A percentile compares a stretch with the other conserved stretches of the same genome.
phyloP scores from a whole-genome alignment of 805 yeast genomes.

The Myxozyma geophila region DNA sequence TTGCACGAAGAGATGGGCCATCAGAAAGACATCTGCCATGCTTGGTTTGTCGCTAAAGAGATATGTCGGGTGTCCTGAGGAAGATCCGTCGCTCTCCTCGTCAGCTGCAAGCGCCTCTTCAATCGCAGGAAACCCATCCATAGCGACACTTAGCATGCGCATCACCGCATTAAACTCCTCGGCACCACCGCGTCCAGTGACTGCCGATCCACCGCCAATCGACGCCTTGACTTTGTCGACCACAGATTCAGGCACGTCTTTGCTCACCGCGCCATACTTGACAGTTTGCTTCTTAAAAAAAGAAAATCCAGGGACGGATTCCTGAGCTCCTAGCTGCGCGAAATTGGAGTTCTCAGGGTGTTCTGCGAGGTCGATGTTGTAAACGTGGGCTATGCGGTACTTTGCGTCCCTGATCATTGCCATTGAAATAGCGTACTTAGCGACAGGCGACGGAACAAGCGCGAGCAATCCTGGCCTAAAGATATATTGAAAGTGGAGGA shows the following conservation, averaged over 20 bases:
- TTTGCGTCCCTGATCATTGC: conserved; percentile 22
- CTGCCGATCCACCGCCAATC: conserved; percentile 18
- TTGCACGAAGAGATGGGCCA: conserved; percentile 34
- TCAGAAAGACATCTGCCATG: conserved; percentile 34
- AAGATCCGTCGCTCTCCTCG: too few relatives aligned
- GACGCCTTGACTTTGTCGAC: conserved; percentile 20
- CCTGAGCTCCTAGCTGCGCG: background rate
- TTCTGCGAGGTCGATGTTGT: conserved; percentile 23
- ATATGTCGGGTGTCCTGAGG: background rate
- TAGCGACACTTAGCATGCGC: conserved; percentile 32
- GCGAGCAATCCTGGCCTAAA: conserved; percentile 34
- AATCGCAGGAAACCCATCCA: conserved; percentile 21
- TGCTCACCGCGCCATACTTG: conserved; percentile 1
- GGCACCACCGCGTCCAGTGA: conserved; percentile 3
- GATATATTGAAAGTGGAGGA: conserved; percentile 28
- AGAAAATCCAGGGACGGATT: conserved; percentile 20
- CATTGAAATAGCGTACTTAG: conserved; percentile 28
- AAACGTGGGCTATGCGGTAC: conserved; percentile 22
- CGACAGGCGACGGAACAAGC: conserved; percentile 17
- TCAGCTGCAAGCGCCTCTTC: conserved; percentile 5
- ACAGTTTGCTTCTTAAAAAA: conserved; percentile 25
- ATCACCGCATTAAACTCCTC: conserved; percentile 29
- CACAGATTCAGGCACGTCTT: conserved; percentile 16
- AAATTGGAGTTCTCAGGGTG: background rate
- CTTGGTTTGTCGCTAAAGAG: conserved; percentile 19